Conservation (phyloP, 1,139 yeast species). For the Hemisphaericaspora xylanilytica region DNA sequence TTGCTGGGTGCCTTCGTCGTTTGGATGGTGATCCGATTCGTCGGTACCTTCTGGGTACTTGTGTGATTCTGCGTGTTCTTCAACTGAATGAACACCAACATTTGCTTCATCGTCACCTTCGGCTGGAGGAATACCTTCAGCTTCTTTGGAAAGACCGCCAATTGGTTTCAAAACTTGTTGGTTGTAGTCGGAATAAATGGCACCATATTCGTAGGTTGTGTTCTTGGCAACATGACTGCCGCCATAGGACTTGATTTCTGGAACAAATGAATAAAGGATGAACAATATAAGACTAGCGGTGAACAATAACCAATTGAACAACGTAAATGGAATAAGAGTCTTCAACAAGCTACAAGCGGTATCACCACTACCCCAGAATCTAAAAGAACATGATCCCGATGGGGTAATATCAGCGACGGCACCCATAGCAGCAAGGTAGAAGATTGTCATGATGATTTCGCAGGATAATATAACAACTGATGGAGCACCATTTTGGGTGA, state of each 20-base stretch:
- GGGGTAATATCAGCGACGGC: slow-evolving; percentile 26
- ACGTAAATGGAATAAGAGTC: slow-evolving; percentile 30
- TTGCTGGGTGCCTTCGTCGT: background rate
- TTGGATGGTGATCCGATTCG: slow-evolving; percentile 2
- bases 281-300: slow-evolving; percentile 21
- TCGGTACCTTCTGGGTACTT: slow-evolving; percentile 5
- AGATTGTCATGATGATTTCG: slow-evolving; percentile 24
- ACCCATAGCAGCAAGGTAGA: slow-evolving; percentile 28
- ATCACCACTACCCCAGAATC: slow-evolving; percentile 1
- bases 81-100: slow-evolving; percentile 5
- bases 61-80: slow-evolving; percentile 5
- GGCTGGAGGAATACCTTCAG: slow-evolving; percentile 1
- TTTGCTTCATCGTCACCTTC: slow-evolving; percentile 7
- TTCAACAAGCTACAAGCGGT: slow-evolving; percentile 24
- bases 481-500: slow-evolving; percentile 12
- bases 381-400: slow-evolving; percentile 17
- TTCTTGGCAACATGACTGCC: slow-evolving; percentile 4
- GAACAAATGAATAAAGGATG: slow-evolving; percentile 22
- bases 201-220: slow-evolving; percentile 12
- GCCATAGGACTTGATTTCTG: slow-evolving; percentile 15
- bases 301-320: slow-evolving; percentile 30
- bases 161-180: slow-evolving; percentile 1
- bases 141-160: slow-evolving; percentile 6
- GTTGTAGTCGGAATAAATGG: slow-evolving; percentile 8
- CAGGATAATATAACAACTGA: slow-evolving; percentile 17